These are phyloP conservation scores for Austroboletus eburneus DNA, from an alignment of 768 basidiomycete species.

Conservation along the genomic window DNA sequence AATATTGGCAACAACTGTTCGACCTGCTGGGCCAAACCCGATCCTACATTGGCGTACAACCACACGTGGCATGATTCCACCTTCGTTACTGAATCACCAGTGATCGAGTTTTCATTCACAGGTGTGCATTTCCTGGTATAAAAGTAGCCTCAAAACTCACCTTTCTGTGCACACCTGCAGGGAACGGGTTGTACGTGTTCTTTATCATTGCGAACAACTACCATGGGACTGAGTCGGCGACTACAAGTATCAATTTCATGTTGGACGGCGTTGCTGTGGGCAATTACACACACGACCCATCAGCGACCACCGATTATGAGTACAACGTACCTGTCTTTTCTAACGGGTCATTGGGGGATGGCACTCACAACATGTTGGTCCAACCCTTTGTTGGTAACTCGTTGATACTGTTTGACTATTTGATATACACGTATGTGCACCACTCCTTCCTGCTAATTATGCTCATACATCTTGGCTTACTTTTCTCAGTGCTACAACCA, in stretches of 20 bases:
- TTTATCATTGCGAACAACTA: constrained; percentile 13
- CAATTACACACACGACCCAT: constrained; percentile 3
- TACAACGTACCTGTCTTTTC: constrained; percentile 15
- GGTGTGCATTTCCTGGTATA: neutral
- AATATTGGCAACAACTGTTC: constrained; percentile 6
- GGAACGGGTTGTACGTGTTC: constrained; percentile 16
- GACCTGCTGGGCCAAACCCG: neutral
- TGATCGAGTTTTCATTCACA: constrained; percentile 4
- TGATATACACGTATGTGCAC: constrained; percentile 14
- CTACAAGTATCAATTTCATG: constrained; percentile 5
- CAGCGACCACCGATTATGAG: neutral
- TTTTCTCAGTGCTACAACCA: too few relatives aligned
- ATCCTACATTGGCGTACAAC: constrained; percentile 4
- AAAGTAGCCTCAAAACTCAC: neutral
- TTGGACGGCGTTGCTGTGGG: constrained; percentile 5
- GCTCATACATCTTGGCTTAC: too few relatives aligned
- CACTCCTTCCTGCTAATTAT: neutral
- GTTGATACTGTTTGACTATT: constrained; percentile 18
- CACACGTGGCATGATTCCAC: constrained; percentile 19
- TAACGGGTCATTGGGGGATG: constrained; percentile 3
- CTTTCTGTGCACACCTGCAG: neutral
- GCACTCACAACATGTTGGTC: constrained; percentile 8
- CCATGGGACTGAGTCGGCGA: neutral
- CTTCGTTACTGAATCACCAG: neutral
- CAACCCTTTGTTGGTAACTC: neutral